Evolutionary conservation across 768 basidiomycete species (phyloP), one percentile per base, ranked within the genome.

Genomic region (Termitomyces sp.): DNA sequence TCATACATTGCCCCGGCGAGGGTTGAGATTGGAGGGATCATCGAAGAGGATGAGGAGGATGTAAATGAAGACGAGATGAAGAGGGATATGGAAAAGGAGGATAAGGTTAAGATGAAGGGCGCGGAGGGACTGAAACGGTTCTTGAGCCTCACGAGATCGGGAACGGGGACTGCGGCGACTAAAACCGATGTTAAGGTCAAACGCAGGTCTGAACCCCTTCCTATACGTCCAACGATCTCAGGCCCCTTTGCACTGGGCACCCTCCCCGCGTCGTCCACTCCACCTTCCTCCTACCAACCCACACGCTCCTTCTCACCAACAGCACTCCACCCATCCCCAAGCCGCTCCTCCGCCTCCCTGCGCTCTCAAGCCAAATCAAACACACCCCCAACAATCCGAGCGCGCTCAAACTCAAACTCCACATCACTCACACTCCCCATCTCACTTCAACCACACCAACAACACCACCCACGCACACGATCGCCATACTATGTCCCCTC

Each of bases 181-280:
- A 50, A 50, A 7, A 36, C 42, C 9, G 52, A 52, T 22, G 22
- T 41, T 22, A 57, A 52, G 45, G 43, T 22, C 35, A 58, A 61
- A 35, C 55, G 53, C 45, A 57, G 44, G 20, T 48, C 54, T 12
- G 47, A 32, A 1, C 47, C 47, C 22, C 56, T 59, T 2, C 54
- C 61, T 36, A 41, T 60, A 2, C 70, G 72, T 39, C 75, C 72
- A 3, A 52, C 65, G 15, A 79, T 80, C 36, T 80, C 79, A 7
- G 73, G 75, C 7, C 79, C 79, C 7, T 79, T 76, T 52, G 71
- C 70, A 0, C 70, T 81, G 15, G 78, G 78, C 38, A 66, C 75
- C 4, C 40, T 60, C 10, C 56, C 58, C 4, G n/a, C 61, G 58
- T 44, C 58, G 57, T 35, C 56, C 44, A 36, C 56, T 53, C 32